A percentile compares a stretch with the other conserved stretches of the same genome.
phyloP scores from a whole-genome alignment of 2,329 filamentous ascomycete species.

The Fusarium nelsonii region DNA sequence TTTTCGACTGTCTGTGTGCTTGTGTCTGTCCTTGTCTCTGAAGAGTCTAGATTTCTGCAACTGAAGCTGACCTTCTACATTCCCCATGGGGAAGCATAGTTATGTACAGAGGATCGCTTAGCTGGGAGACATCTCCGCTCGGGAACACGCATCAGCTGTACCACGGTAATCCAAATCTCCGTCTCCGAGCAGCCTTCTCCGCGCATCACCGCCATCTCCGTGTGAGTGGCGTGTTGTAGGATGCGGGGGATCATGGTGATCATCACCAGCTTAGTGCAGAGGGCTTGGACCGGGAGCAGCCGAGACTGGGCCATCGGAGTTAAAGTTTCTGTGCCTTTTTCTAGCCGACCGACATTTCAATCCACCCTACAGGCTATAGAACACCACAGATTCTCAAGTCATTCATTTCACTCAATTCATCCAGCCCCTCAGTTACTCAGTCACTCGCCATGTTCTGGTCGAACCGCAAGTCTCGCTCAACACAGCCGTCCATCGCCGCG shows the following conservation, averaged over 20 bases:
- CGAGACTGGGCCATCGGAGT: not conserved
- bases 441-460: conserved; percentile 15
- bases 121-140: not conserved
- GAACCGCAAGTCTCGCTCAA: not conserved
- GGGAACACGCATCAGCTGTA: not conserved
- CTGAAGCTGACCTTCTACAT: not conserved
- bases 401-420: not conserved
- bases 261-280: not conserved
- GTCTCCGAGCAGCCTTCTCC: conserved; percentile 3
- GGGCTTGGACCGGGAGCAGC: not conserved
- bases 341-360: not conserved
- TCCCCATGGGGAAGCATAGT: not conserved
- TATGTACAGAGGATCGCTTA: no score
- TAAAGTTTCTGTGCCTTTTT: not conserved
- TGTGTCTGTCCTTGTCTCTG: not conserved
- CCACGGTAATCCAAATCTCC: not conserved
- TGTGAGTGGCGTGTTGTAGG: not conserved
- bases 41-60: not conserved
- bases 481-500: not conserved
- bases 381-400: not conserved
- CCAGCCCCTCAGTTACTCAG: not conserved
- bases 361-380: not conserved
- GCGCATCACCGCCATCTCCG: conserved; percentile 25
- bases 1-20: not conserved
- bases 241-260: not conserved